Conservation (phyloP, 73 alveolate genomes). For the Paraurostyla sp. region DNA sequence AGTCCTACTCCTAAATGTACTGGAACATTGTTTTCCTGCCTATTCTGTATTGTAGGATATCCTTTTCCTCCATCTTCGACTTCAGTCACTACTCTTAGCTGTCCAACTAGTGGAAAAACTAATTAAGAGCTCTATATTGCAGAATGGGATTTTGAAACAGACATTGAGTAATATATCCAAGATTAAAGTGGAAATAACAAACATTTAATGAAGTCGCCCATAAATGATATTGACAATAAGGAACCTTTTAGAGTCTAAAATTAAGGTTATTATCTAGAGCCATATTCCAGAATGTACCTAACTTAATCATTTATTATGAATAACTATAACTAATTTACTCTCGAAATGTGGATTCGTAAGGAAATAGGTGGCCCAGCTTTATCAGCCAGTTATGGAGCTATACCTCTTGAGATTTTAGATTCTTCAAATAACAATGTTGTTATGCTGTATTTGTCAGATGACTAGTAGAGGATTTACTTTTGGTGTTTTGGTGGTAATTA, state of each 20-base stretch:
- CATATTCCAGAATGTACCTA: background rate
- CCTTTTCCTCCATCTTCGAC: background rate
- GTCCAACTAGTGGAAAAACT: background rate
- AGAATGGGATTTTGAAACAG: slow-evolving; percentile 29
- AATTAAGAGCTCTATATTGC: background rate
- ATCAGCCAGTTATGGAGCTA: background rate
- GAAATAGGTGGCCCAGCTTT: background rate
- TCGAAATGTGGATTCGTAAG: slow-evolving; percentile 16
- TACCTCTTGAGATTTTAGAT: background rate
- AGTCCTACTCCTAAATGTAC: background rate
- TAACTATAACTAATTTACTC: background rate
- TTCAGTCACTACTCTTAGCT: background rate
- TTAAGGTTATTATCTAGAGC: background rate
- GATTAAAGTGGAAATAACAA: slow-evolving; percentile 24
- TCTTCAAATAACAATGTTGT: background rate
- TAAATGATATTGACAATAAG: background rate
- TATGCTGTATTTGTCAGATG: background rate
- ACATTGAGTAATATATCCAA: background rate
- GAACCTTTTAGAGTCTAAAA: background rate
- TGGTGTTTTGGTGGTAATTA: background rate
- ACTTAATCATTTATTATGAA: background rate
- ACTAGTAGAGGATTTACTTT: background rate
- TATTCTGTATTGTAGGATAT: slow-evolving; percentile 5
- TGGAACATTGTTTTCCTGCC: background rate
- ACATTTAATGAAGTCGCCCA: background rate